A percentile compares a stretch with the other conserved stretches of the same genome.
Conservation (phyloP, 495 filamentous ascomycete species). For the Aspergillus haitiensis region DNA sequence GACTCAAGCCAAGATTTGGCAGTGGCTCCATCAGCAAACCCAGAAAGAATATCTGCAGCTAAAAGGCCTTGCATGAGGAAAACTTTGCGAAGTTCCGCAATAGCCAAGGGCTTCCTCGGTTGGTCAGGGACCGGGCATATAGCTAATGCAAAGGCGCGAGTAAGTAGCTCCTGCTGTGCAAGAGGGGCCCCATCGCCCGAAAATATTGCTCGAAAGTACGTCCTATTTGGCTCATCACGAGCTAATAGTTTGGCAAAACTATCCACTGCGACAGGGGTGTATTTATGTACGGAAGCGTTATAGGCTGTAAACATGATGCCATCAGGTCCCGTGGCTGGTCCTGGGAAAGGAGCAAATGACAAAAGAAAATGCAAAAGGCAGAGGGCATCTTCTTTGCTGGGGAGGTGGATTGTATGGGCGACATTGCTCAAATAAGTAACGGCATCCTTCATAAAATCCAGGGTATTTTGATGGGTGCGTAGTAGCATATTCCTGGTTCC, state of each 20-base stretch:
- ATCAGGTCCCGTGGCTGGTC: constrained; percentile 52
- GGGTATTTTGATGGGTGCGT: constrained; percentile 72
- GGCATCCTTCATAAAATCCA: constrained; percentile 97
- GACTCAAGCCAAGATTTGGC: constrained; percentile 83
- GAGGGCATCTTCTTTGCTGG: constrained; percentile 83
- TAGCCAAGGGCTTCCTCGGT: constrained; percentile 51
- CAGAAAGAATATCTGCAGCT: constrained; percentile 83
- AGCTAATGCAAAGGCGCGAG: constrained; percentile 82
- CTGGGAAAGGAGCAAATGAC: constrained; percentile 78
- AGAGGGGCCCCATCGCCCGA: constrained; percentile 62
- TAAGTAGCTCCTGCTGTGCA: constrained; percentile 76
- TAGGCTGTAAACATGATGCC: constrained; percentile 75
- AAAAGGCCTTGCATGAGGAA: constrained; percentile 88
- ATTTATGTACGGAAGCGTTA: constrained; percentile 77
- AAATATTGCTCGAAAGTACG: constrained; percentile 78
- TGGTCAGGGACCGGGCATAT: constrained; percentile 80
- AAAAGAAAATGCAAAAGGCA: constrained; percentile 86
- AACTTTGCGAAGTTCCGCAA: constrained; percentile 79
- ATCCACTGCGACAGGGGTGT: constrained; percentile 86
- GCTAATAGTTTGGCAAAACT: constrained; percentile 88
- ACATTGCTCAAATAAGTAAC: constrained; percentile 87
- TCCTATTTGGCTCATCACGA: constrained; percentile 88
- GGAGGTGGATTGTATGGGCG: constrained; percentile 74
- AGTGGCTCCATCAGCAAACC: constrained; percentile 67
- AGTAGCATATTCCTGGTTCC: constrained; percentile 88